Evolutionary conservation across 768 basidiomycete species (phyloP), one percentile per base, ranked within the genome.

Genomic region (Daedaleopsis nitida): DNA sequence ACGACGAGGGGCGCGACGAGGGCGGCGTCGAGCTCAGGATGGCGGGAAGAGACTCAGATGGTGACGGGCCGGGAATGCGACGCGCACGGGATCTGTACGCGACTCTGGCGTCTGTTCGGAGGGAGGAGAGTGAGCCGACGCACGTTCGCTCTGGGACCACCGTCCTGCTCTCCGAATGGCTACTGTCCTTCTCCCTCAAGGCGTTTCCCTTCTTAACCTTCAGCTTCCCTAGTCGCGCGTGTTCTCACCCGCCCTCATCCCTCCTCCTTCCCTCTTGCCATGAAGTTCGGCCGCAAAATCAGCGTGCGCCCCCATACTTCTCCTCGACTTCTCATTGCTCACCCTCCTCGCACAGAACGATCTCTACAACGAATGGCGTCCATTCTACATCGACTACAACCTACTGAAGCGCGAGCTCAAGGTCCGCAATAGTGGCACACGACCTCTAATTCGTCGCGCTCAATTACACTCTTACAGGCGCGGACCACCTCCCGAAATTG

Each of bases 361-460:
- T 68, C 81, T 94, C 44, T 97, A 96, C 75, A 83, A 81, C 65
- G 95, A 94, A 81, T 97, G 95, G 95, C 83, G 87, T 19, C 89
- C 89, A 2, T 91, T 88, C 69, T 98, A 98, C 71, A 82, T 98
- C 59, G 86, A 95, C 76, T 98, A 98, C 69, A 92, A 91, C 68
- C 79, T 81, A 9, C 81, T 98, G 47, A 98, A 98, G 76, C 90
- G 91, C 57, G 89, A 92, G 65, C 85, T 98, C 66, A 97, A 98
- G 80, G 90, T 88, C 45, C 62, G 70, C 63, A 7, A 37, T 11
- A 10, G 14, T 47, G 43, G 50, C 63, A 62, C 60, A 53, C 60
- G 55, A 62, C 66, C 61, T 16, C 60, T 52, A 6, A 16, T 23
- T 38, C 10, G 38, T 12, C 49, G 23, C 52, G 39, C 59, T 62